A percentile compares a stretch with the other conserved stretches of the same genome.
phyloP scores from a whole-genome alignment of 805 yeast genomes.

The Yarrowia deformans region DNA sequence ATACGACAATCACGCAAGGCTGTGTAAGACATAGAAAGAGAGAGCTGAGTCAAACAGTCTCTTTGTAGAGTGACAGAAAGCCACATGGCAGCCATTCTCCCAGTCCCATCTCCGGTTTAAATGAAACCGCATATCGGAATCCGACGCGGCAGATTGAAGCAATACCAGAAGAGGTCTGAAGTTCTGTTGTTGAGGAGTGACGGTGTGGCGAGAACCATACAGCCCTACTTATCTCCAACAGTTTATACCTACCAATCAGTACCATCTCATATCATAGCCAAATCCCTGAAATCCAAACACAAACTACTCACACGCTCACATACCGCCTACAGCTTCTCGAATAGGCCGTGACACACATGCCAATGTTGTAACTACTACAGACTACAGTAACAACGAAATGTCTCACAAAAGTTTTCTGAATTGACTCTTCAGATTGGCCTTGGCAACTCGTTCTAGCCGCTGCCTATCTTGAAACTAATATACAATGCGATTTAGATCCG shows the following conservation, averaged over 20 bases:
- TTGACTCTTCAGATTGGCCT: neutral
- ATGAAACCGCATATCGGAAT: too few relatives aligned
- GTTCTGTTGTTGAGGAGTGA: too few relatives aligned
- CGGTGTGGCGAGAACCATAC: too few relatives aligned
- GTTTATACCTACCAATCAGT: too few relatives aligned
- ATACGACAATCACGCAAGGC: neutral
- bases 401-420: neutral
- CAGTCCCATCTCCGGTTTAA: neutral
- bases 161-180: too few relatives aligned
- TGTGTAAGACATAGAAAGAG: neutral
- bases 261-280: neutral
- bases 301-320: neutral
- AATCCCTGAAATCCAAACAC: neutral
- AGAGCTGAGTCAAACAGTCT: neutral
- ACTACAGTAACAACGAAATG: neutral
- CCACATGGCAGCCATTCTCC: neutral
- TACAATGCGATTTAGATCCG: conserved; percentile 19
- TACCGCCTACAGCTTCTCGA: neutral
- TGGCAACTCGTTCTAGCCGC: too few relatives aligned
- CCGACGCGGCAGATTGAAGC: too few relatives aligned
- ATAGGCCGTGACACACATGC: neutral
- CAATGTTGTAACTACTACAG: neutral
- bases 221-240: too few relatives aligned
- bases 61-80: neutral
- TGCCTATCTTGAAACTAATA: neutral